Evolutionary conservation across 495 filamentous ascomycete genomes (phyloP).

Genomic region (Extremus antarcticus): DNA sequence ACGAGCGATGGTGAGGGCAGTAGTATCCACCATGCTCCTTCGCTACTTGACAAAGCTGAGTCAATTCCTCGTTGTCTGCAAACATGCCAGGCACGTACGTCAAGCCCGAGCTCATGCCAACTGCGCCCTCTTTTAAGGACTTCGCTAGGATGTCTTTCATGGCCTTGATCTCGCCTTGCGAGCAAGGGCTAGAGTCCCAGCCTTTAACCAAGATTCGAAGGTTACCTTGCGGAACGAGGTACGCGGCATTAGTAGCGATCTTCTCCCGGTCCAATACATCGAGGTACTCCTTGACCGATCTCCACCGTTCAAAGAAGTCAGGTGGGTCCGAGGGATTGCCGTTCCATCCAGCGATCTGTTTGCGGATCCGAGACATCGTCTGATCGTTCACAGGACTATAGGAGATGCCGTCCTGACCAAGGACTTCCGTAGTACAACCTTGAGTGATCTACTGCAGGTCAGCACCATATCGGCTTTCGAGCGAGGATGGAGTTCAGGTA

Average conservation of each 20-base stretch:
- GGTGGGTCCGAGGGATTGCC: conserved; percentile 7
- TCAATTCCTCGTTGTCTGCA: conserved; percentile 5
- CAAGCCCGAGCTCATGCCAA: conserved; percentile 10
- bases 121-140: conserved; percentile 10
- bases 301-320: conserved; percentile 10
- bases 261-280: conserved; percentile 8
- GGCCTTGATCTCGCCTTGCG: conserved; percentile 1
- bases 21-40: conserved; percentile 13
- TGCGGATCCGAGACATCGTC: conserved; percentile 6
- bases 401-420: conserved; percentile 15
- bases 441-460: conserved; percentile 3
- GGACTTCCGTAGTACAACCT: conserved; percentile 8
- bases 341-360: conserved; percentile 16
- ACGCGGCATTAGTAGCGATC: conserved; percentile 14
- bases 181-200: conserved; percentile 1
- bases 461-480: background rate
- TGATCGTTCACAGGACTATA: conserved; percentile 10
- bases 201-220: conserved; percentile 10
- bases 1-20: conserved; percentile 12
- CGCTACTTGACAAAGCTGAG: conserved; percentile 5
- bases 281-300: conserved; percentile 9
- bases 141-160: conserved; percentile 6
- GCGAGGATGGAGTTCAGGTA: background rate
- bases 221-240: conserved; percentile 15
- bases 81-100: conserved; percentile 13